These are phyloP conservation scores for Pontederia crassipes DNA, from an alignment of 176 grass and related monocot species.

Conservation along the genomic window DNA sequence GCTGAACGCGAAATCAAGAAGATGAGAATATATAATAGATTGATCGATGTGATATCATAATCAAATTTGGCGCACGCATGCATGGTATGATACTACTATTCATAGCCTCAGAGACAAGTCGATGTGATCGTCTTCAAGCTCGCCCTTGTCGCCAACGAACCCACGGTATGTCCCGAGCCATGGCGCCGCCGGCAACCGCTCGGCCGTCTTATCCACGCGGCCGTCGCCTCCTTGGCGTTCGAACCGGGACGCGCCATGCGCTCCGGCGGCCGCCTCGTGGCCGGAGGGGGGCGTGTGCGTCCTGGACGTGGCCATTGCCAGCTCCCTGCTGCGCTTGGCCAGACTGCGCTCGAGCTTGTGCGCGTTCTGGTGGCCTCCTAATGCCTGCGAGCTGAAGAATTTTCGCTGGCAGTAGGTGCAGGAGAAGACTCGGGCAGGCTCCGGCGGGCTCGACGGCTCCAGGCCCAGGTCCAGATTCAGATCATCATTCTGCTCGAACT, in stretches of 20 bases:
- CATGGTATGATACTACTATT: neutral
- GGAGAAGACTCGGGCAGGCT: slow-evolving; percentile 49
- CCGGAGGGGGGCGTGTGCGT: neutral
- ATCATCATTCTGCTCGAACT: neutral
- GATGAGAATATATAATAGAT: no score
- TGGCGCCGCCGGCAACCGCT: neutral
- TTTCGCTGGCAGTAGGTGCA: slow-evolving; percentile 81
- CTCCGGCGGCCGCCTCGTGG: neutral
- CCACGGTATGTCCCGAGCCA: neutral
- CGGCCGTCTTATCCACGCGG: neutral
- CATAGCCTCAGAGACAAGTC: slow-evolving; percentile 17
- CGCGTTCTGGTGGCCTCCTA: slow-evolving; percentile 88
- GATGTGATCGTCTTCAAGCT: neutral
- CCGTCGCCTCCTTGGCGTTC: no score
- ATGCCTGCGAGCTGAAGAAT: slow-evolving; percentile 70
- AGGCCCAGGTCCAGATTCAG: slow-evolving; percentile 7
- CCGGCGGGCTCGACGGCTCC: slow-evolving; percentile 3
- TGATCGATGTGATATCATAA: no score
- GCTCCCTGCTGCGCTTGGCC: neutral
- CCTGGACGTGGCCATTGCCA: neutral
- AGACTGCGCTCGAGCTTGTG: slow-evolving; percentile 76
- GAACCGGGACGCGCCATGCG: neutral
- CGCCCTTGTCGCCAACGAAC: neutral
- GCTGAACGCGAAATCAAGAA: no score
- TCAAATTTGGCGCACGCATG: no score